phyloP scores from a whole-genome alignment of 2,329 filamentous ascomycete species.

The Aaosphaeria pasadenensis region DNA sequence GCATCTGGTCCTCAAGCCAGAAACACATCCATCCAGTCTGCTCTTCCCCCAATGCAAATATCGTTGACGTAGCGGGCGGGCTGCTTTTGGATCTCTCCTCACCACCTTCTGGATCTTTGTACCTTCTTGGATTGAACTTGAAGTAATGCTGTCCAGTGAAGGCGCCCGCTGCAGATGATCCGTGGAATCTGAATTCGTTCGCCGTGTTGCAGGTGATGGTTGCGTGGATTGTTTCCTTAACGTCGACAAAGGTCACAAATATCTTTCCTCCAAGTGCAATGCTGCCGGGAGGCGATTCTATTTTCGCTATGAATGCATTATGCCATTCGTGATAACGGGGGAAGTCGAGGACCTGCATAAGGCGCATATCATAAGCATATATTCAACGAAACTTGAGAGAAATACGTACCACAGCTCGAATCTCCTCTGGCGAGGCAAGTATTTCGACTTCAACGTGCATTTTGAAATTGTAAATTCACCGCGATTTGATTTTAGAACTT shows the following conservation, averaged over 20 bases:
- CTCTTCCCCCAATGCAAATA: background rate
- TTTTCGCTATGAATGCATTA: background rate
- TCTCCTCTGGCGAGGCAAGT: background rate
- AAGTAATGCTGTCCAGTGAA: background rate
- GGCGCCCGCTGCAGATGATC: background rate
- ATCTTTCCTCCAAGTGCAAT: background rate
- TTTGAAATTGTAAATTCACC: background rate
- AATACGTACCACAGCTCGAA: background rate
- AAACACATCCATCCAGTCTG: background rate
- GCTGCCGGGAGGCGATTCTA: background rate
- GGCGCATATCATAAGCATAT: background rate
- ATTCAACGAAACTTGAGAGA: background rate
- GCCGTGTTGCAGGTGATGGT: background rate
- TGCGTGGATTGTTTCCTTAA: background rate
- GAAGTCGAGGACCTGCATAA: background rate
- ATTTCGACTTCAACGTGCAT: background rate
- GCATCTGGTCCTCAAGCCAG: background rate
- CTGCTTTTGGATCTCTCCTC: background rate
- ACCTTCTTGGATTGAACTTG: background rate
- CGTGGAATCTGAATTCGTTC: background rate
- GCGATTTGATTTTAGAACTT: background rate
- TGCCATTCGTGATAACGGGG: background rate
- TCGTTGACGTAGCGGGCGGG: background rate
- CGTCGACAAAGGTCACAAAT: background rate
- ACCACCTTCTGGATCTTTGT: background rate